phyloP scores from a whole-genome alignment of 202 grass and related monocot species.

The Hordeum pubiflorum region DNA sequence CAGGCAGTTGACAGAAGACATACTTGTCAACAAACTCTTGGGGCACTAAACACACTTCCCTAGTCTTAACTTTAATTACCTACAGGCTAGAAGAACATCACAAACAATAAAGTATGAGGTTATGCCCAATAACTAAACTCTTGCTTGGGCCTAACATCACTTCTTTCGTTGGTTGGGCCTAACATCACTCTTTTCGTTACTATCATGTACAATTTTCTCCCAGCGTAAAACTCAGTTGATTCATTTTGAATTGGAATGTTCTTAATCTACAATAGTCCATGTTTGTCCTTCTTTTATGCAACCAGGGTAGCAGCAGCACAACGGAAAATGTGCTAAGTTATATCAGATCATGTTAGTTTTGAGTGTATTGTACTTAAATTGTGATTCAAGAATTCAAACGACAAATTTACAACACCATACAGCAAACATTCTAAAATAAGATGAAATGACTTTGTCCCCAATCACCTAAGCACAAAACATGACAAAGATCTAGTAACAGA shows the following conservation, averaged over 20 bases:
- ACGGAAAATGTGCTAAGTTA: neutral
- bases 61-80: neutral
- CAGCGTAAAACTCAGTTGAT: neutral
- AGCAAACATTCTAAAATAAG: neutral
- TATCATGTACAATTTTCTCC: neutral
- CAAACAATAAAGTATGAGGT: neutral
- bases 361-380: neutral
- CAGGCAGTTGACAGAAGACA: neutral
- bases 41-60: neutral
- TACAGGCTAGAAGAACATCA: neutral
- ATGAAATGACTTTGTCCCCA: neutral
- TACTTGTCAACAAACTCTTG: neutral
- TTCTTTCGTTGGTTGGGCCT: neutral
- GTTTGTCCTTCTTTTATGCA: neutral
- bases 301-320: neutral
- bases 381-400: neutral
- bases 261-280: neutral
- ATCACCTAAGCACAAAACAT: neutral
- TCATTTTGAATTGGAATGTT: neutral
- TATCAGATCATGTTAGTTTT: neutral
- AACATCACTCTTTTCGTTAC: neutral
- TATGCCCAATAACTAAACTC: neutral
- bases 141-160: neutral
- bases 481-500: neutral
- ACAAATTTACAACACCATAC: neutral